Conservation (phyloP, 805 yeast species). For the Kluyveromyces aestuarii region DNA sequence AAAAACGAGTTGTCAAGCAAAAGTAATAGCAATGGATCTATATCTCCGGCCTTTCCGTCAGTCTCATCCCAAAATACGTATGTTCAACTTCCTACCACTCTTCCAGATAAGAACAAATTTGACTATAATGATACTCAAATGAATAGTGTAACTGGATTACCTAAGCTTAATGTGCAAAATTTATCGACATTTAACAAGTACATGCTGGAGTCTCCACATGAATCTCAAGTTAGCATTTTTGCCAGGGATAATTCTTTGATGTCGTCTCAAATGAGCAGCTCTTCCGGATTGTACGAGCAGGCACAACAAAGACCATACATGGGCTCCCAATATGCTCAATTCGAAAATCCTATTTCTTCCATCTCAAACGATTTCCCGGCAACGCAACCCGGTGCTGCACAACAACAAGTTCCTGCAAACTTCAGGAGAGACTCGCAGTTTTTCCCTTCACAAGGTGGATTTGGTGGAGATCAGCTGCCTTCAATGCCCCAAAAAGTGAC, state of each 20-base stretch:
- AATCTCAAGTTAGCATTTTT: constrained; percentile 2
- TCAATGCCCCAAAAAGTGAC: constrained; percentile 1
- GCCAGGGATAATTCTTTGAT: constrained; percentile 1
- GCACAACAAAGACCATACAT: constrained; percentile 5
- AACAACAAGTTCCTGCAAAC: neutral
- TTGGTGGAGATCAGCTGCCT: neutral
- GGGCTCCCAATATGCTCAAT: constrained; percentile 1
- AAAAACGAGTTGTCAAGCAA: neutral
- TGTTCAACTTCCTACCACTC: neutral
- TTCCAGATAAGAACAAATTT: neutral
- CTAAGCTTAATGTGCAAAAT: constrained; percentile 1
- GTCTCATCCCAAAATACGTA: neutral
- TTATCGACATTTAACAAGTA: constrained; percentile 2
- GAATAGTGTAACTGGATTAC: neutral
- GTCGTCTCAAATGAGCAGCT: neutral
- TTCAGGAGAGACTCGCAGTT: constrained; percentile 2
- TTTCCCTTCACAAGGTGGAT: neutral
- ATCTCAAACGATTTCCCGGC: constrained; percentile 4
- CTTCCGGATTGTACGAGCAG: constrained; percentile 2
- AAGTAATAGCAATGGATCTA: constrained; percentile 3
- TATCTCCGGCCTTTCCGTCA: constrained; percentile 5
- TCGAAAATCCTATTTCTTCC: constrained; percentile 1
- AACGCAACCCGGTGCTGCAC: constrained; percentile 3
- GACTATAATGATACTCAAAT: neutral
- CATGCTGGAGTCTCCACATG: neutral